Percentiles rank a stretch among this genome's conserved stretches.
Conservation (phyloP, 2,329 filamentous ascomycete species). For the Cucurbitaria berberidis region DNA sequence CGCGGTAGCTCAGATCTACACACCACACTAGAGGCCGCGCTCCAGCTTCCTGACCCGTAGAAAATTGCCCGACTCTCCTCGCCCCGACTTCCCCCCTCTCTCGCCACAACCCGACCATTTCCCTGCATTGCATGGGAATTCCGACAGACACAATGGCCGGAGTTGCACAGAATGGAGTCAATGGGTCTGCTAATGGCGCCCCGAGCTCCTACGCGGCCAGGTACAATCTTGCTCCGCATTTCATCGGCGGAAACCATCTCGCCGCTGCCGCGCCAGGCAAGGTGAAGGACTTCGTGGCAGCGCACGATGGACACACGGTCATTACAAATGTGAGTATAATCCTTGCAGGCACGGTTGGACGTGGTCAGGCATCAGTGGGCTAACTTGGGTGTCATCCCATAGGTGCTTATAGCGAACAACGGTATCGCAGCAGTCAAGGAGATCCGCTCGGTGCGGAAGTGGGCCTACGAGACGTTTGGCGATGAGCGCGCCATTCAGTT, state of each 20-base stretch:
- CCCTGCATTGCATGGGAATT: constrained; percentile 36
- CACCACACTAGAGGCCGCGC: constrained; percentile 28
- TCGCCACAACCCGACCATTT: constrained; percentile 18
- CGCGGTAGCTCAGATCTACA: constrained; percentile 19
- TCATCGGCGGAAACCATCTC: constrained; percentile 92
- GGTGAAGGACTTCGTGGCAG: constrained; percentile 94
- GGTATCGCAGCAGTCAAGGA: constrained; percentile 99
- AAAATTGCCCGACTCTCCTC: constrained; percentile 36
- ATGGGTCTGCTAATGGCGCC: constrained; percentile 59
- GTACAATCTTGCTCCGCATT: constrained; percentile 86
- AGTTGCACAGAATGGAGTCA: constrained; percentile 42
- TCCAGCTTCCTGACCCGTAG: constrained; percentile 27
- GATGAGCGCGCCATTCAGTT: constrained; percentile 98
- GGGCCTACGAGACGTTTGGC: constrained; percentile 99
- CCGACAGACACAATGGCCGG: constrained; percentile 42
- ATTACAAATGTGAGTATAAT: constrained; percentile 84
- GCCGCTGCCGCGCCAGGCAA: constrained; percentile 80
- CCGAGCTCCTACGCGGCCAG: constrained; percentile 76
- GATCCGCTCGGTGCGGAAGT: constrained; percentile 98
- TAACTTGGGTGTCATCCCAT: constrained; percentile 26
- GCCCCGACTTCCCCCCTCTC: constrained; percentile 15
- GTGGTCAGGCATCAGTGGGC: constrained; percentile 5
- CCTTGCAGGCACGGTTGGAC: background rate
- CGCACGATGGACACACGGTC: constrained; percentile 92
- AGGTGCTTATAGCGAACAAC: constrained; percentile 99